These are phyloP conservation scores for Fusarium multiceps DNA, from an alignment of 2,329 filamentous ascomycete genomes.

Conservation along the genomic window DNA sequence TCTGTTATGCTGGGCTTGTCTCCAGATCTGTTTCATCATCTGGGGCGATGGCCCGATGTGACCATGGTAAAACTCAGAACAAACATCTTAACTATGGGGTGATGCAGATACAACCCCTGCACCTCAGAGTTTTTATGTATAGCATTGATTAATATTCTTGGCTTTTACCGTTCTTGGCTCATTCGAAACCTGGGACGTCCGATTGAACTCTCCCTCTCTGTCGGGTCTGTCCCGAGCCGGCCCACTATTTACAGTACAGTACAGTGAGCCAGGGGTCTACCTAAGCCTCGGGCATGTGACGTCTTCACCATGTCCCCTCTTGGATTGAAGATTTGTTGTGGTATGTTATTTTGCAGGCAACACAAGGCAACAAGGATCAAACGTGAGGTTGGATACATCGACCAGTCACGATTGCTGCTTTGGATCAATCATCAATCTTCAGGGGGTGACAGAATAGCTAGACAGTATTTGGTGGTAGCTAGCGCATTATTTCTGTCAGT, in stretches of 20 bases:
- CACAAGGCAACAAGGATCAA: neutral
- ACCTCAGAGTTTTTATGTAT: neutral
- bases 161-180: neutral
- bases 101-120: constrained; percentile 2
- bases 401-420: neutral
- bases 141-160: constrained; percentile 12
- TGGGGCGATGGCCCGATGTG: constrained; percentile 15
- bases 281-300: neutral
- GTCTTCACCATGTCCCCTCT: neutral
- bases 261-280: neutral
- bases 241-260: neutral
- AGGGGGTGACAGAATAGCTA: rapidly evolving
- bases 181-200: constrained; percentile 3
- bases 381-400: neutral
- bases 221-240: neutral
- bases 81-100: neutral
- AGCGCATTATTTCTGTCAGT: neutral
- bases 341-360: neutral
- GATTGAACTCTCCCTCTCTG: neutral
- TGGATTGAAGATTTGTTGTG: neutral
- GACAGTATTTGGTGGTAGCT: rapidly evolving
- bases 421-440: neutral
- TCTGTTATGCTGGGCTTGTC: neutral
- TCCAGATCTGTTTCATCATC: constrained; percentile 23
- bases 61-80: constrained; percentile 32